phyloP scores from a whole-genome alignment of 169 alveolate genomes.

The Plasmodium reichenowi region DNA sequence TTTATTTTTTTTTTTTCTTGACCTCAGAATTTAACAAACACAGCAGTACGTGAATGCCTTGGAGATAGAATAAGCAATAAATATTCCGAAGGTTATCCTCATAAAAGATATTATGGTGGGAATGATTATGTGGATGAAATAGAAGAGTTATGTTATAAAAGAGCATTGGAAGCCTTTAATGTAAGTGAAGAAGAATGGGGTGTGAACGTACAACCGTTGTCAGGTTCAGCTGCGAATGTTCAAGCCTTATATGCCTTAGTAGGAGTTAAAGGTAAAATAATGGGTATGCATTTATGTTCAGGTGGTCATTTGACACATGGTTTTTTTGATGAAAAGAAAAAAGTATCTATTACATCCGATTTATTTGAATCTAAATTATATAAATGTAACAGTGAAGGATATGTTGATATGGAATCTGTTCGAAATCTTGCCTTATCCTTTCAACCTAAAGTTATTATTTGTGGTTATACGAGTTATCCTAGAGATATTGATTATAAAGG shows the following conservation, averaged over 20 bases:
- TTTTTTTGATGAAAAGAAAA: slow-evolving; percentile 90
- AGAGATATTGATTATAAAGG: slow-evolving; percentile 91
- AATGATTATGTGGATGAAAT: slow-evolving; percentile 91
- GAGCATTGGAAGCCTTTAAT: slow-evolving; percentile 96
- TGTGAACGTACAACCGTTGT: slow-evolving; percentile 96
- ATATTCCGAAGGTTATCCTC: slow-evolving; percentile 98
- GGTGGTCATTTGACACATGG: slow-evolving; percentile 98
- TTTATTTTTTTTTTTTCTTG: background rate
- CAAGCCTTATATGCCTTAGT: slow-evolving; percentile 95
- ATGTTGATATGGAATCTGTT: slow-evolving; percentile 76
- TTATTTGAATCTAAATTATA: slow-evolving; percentile 95
- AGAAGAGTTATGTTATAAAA: slow-evolving; percentile 90
- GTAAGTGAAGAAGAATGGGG: slow-evolving; percentile 96
- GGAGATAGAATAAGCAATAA: slow-evolving; percentile 94
- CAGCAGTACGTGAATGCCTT: slow-evolving; percentile 93
- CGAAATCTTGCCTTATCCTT: slow-evolving; percentile 82
- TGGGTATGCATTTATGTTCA: slow-evolving; percentile 96
- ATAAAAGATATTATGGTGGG: slow-evolving; percentile 95
- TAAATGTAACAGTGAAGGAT: slow-evolving; percentile 79
- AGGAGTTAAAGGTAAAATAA: slow-evolving; percentile 96
- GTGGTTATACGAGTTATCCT: slow-evolving; percentile 88
- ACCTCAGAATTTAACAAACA: slow-evolving; percentile 89
- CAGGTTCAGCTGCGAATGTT: slow-evolving; percentile 98
- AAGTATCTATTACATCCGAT: slow-evolving; percentile 95
- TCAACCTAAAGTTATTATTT: slow-evolving; percentile 91